Evolutionary conservation across 257 asterid species (phyloP).

Genomic region (Ligustrum vulgare): DNA sequence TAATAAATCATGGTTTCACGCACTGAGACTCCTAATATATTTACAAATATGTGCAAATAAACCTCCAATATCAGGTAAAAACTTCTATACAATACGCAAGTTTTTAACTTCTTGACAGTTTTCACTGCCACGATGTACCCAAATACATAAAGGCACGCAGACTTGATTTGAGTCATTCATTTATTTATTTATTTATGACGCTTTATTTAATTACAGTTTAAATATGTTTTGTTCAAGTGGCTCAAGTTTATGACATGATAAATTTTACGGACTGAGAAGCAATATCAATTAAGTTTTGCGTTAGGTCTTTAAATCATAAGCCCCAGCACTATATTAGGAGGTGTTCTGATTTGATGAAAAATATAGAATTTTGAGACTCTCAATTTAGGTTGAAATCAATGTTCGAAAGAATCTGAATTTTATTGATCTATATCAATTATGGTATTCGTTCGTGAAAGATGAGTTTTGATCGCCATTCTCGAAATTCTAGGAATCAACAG

Average conservation of each 20-base stretch:
- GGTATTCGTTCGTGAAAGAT: too few species aligned
- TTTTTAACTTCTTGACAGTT: background rate
- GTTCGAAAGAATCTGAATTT: background rate
- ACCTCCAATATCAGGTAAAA: slow-evolving; percentile 3
- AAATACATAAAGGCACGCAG: background rate
- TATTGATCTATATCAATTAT: background rate
- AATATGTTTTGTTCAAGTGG: too few species aligned
- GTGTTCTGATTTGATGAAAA: background rate
- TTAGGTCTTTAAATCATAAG: background rate
- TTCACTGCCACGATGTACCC: background rate
- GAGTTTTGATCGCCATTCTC: background rate
- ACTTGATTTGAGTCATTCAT: background rate
- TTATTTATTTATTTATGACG: background rate
- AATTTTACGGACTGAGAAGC: background rate
- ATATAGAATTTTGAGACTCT: background rate
- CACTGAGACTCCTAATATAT: background rate
- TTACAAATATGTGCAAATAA: background rate
- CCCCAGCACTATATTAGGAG: background rate
- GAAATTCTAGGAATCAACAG: background rate
- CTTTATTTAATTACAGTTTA: too few species aligned
- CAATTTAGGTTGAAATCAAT: background rate
- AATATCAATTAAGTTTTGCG: background rate
- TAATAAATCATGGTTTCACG: background rate
- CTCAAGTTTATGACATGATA: background rate
- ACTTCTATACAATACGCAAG: background rate